These are phyloP conservation scores for Salvia sclarea DNA, from an alignment of 305 asterid species.

Conservation along the genomic window DNA sequence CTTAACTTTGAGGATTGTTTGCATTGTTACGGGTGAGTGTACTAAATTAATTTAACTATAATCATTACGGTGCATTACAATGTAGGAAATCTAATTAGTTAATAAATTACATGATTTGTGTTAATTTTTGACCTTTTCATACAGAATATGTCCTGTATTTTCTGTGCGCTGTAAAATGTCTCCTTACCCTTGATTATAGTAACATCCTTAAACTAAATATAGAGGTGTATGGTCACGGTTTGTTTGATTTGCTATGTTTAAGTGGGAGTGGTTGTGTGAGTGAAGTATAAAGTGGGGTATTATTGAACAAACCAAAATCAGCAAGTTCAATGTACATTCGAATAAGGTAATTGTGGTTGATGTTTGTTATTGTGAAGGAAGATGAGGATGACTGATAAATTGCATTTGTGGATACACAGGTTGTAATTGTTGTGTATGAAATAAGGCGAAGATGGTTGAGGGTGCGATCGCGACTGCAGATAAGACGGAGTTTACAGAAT, in stretches of 20 bases:
- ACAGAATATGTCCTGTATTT: background rate
- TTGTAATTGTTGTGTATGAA: no score
- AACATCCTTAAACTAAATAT: background rate
- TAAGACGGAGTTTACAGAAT: conserved; percentile 63
- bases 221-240: conserved; percentile 1
- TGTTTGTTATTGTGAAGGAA: background rate
- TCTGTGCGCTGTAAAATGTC: background rate
- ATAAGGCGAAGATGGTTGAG: conserved; percentile 43
- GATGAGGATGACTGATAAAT: background rate
- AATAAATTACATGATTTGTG: no score
- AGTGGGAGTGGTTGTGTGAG: background rate
- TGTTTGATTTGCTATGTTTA: conserved; percentile 9
- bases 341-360: background rate
- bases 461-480: conserved; percentile 42
- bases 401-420: background rate
- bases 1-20: no score
- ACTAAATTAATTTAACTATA: no score
- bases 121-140: background rate
- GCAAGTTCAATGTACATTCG: background rate
- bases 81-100: no score
- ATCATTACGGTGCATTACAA: no score
- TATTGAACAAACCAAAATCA: background rate
- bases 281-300: no score
- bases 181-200: background rate
- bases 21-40: no score